These are phyloP conservation scores for Aegilops tauschii DNA, from an alignment of 176 grass and related monocot species.

Conservation along the genomic window DNA sequence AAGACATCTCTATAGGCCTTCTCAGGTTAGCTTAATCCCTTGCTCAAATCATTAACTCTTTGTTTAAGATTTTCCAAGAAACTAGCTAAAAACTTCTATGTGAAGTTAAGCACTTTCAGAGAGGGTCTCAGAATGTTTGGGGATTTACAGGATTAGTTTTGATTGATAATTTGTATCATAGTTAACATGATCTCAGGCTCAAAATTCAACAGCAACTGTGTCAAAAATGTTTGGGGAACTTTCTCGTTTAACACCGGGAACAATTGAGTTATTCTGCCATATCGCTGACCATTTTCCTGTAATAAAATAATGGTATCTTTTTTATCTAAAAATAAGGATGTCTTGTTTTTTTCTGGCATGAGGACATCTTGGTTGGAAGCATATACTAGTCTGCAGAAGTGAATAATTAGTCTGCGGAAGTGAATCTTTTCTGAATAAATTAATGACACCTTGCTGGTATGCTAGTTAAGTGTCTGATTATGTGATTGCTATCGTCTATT, in stretches of 20 bases:
- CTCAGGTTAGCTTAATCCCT: background rate
- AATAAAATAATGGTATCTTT: background rate
- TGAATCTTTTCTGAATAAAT: background rate
- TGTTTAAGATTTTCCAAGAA: background rate
- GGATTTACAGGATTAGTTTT: background rate
- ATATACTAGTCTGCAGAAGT: background rate
- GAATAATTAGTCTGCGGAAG: background rate
- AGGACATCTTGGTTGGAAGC: background rate
- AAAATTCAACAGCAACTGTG: background rate
- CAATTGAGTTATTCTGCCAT: background rate
- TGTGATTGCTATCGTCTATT: constrained; percentile 12
- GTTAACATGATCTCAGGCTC: background rate
- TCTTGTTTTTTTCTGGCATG: background rate
- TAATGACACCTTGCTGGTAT: background rate
- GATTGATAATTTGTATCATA: background rate
- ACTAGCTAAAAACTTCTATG: background rate
- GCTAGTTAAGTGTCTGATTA: background rate
- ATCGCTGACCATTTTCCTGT: background rate
- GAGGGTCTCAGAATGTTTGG: background rate
- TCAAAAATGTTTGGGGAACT: background rate
- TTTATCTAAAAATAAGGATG: background rate
- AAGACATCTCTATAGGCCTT: background rate
- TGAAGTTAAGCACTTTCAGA: background rate
- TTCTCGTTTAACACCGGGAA: background rate
- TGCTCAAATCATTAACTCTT: background rate